Conservation (phyloP, 768 basidiomycete species). For the Stropharia rugosoannulata region DNA sequence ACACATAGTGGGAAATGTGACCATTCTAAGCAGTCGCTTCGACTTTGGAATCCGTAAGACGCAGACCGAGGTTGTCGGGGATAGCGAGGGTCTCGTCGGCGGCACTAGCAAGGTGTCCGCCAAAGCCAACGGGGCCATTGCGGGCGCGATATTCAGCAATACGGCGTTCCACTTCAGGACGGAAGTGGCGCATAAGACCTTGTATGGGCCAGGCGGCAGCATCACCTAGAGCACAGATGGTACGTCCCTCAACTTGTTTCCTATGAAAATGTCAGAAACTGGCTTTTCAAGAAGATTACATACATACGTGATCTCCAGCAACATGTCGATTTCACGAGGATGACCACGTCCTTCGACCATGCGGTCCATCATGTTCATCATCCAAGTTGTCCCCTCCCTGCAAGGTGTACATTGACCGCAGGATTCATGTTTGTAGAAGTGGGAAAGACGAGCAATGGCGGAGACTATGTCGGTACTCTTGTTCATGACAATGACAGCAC, state of each 20-base stretch:
- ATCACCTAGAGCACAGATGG: conserved; percentile 95
- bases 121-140: conserved; percentile 86
- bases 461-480: conserved; percentile 93
- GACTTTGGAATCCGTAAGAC: conserved; percentile 32
- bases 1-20: no score
- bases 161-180: conserved; percentile 90
- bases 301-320: conserved; percentile 87
- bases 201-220: conserved; percentile 99
- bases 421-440: conserved; percentile 99
- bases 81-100: conserved; percentile 69
- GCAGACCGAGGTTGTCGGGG: conserved; percentile 72
- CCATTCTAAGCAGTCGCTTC: conserved; percentile 2
- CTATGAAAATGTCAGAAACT: conserved; percentile 34
- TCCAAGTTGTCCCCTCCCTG: conserved; percentile 95
- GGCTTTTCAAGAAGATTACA: background rate
- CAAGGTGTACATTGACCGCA: conserved; percentile 98
- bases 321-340: conserved; percentile 95
- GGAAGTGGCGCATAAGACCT: conserved; percentile 96
- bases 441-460: conserved; percentile 92
- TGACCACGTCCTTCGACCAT: conserved; percentile 92
- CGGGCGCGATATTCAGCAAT: conserved; percentile 73
- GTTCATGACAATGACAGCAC: conserved; percentile 99
- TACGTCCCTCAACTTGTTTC: conserved; percentile 96
- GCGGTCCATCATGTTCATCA: conserved; percentile 99
- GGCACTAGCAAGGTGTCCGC: conserved; percentile 71